Conservation (phyloP, 2,329 filamentous ascomycete genomes). For the Apiospora marii region DNA sequence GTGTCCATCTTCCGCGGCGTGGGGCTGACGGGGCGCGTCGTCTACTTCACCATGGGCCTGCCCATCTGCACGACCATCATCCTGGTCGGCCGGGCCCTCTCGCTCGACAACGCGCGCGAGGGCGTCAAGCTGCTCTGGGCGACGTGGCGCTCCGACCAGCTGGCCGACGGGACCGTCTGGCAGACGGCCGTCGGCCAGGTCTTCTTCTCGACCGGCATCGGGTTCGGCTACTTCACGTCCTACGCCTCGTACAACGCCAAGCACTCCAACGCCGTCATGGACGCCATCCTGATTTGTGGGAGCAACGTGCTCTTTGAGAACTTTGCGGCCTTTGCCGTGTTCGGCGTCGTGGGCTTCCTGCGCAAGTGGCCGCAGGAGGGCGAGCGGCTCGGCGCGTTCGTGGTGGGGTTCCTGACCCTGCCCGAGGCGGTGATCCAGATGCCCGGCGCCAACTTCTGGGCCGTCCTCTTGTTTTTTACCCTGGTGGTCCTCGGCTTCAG, state of each 20-base stretch:
- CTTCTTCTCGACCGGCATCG: conserved; percentile 66
- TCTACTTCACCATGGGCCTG: conserved; percentile 69
- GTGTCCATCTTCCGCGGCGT: conserved; percentile 66
- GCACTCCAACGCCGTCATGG: conserved; percentile 66
- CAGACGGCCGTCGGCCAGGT: conserved; percentile 67
- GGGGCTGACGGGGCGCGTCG: conserved; percentile 63
- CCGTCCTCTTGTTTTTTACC: conserved; percentile 65
- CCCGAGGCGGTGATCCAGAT: conserved; percentile 64
- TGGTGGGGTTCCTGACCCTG: conserved; percentile 65
- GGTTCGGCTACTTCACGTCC: conserved; percentile 65
- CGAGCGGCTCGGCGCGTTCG: conserved; percentile 59
- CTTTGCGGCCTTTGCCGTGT: conserved; percentile 56
- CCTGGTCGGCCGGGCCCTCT: conserved; percentile 60
- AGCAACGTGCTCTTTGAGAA: conserved; percentile 66
- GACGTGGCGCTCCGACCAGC: conserved; percentile 56
- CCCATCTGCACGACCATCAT: conserved; percentile 65
- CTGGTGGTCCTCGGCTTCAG: conserved; percentile 65
- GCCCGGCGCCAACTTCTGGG: conserved; percentile 65
- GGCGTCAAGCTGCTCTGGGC: conserved; percentile 58
- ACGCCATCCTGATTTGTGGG: conserved; percentile 61
- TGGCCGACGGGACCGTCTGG: conserved; percentile 61
- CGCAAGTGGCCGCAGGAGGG: conserved; percentile 46
- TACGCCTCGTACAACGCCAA: conserved; percentile 66
- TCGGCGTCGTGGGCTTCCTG: conserved; percentile 62
- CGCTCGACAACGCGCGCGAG: conserved; percentile 60